A percentile compares a stretch with the other conserved stretches of the same genome.
Conservation (phyloP, 352 stramenopile species). For the Phytophthora pini region DNA sequence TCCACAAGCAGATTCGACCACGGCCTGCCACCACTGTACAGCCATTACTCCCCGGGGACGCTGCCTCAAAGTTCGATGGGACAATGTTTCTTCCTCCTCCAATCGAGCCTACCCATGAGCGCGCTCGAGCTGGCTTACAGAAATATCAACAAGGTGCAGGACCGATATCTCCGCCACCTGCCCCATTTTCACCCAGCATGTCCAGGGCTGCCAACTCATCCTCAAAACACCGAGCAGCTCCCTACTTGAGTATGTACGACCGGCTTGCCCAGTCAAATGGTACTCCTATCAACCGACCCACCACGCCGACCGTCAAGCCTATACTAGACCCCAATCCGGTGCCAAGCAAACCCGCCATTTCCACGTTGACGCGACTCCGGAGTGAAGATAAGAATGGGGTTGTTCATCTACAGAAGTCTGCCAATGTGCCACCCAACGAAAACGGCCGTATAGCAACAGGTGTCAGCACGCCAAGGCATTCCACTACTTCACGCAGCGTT, state of each 20-base stretch:
- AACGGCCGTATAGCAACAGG: conserved; percentile 8
- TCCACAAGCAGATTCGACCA: conserved; percentile 51
- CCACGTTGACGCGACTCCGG: conserved; percentile 2
- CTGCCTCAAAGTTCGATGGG: conserved; percentile 53
- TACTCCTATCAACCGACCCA: conserved; percentile 36
- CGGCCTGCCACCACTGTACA: conserved; percentile 49
- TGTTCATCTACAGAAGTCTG: conserved; percentile 3
- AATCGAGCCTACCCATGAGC: conserved; percentile 45
- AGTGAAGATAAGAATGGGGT: conserved; percentile 11
- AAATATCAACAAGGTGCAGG: conserved; percentile 15
- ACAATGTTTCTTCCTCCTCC: conserved; percentile 65
- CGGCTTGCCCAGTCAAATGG: conserved; percentile 61
- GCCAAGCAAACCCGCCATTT: conserved; percentile 7
- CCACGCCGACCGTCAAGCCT: conserved; percentile 43
- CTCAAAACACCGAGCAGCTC: conserved; percentile 21
- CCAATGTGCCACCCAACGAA: conserved; percentile 23
- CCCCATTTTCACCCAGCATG: conserved; percentile 15
- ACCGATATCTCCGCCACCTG: conserved; percentile 15
- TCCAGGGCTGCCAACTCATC: conserved; percentile 21
- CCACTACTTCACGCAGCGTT: conserved; percentile 9
- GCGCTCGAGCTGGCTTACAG: conserved; percentile 28
- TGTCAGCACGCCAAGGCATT: conserved; percentile 7
- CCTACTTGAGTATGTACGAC: conserved; percentile 78
- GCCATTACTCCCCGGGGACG: conserved; percentile 45
- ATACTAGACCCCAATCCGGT: conserved; percentile 32